Evolutionary conservation across 495 filamentous ascomycete genomes (phyloP).

Genomic region (Massariosphaeria phaeospora): DNA sequence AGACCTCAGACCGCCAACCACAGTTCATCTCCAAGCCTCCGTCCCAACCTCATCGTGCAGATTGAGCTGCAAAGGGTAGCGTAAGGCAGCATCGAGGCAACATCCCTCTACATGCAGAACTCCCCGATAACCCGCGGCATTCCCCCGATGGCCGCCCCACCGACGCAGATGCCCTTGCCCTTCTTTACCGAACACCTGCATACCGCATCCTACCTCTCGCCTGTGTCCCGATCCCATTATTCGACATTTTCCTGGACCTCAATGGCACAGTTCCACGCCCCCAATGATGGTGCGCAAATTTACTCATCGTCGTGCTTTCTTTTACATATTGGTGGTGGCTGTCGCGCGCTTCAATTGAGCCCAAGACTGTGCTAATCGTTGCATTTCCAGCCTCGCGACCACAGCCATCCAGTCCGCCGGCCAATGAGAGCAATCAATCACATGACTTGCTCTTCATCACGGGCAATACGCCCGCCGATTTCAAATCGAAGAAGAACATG

Average conservation of each 20-base stretch:
- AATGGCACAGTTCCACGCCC: constrained; percentile 4
- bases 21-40: too few species aligned
- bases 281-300: constrained; percentile 15
- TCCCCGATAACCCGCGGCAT: too few species aligned
- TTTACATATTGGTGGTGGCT: constrained; percentile 2
- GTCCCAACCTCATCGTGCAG: too few species aligned
- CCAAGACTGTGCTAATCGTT: constrained; percentile 5
- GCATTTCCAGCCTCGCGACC: not conserved
- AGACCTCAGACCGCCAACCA: too few species aligned
- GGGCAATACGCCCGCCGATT: constrained; percentile 21
- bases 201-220: constrained; percentile 7
- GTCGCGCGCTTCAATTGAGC: not conserved
- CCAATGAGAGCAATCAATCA: constrained; percentile 9
- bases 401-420: not conserved
- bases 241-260: constrained; percentile 11
- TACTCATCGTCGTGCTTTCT: not conserved
- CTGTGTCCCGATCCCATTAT: not conserved
- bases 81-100: too few species aligned
- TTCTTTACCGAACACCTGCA: constrained; percentile 1
- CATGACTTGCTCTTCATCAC: constrained; percentile 28
- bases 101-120: too few species aligned
- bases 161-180: constrained; percentile 8
- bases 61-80: too few species aligned
- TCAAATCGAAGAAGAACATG: constrained; percentile 26
- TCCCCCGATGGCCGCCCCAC: not conserved